A percentile compares a stretch with the other conserved stretches of the same genome.
Conservation (phyloP, 805 yeast species). For the Ogataea sp. region DNA sequence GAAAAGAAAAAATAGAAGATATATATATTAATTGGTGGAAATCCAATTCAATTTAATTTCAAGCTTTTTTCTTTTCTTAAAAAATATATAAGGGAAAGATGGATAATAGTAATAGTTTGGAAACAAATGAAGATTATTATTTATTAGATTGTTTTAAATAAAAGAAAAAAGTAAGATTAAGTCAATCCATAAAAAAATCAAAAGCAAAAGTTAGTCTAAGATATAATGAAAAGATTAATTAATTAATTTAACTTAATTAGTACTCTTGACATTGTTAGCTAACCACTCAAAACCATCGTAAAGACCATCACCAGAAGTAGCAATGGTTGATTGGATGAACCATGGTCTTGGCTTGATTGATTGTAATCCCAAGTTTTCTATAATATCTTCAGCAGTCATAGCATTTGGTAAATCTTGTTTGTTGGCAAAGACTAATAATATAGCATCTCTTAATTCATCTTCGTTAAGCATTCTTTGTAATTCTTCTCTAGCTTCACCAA, state of each 20-base stretch:
- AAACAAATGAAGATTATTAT: too few relatives aligned
- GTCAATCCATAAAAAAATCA: too few relatives aligned
- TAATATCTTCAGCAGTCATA: constrained; percentile 97
- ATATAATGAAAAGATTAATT: too few relatives aligned
- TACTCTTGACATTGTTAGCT: constrained; percentile 79
- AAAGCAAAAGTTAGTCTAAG: too few relatives aligned
- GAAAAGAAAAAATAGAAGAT: too few relatives aligned
- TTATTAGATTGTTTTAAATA: too few relatives aligned
- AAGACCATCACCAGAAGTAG: constrained; percentile 98
- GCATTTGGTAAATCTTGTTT: constrained; percentile 99
- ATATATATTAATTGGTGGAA: too few relatives aligned
- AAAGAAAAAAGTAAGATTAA: too few relatives aligned
- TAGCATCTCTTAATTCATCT: constrained; percentile 96
- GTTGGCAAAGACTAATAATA: constrained; percentile 92
- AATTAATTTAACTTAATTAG: constrained; percentile 21
- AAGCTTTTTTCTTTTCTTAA: too few relatives aligned
- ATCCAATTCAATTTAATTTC: too few relatives aligned
- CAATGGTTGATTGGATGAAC: constrained; percentile 99
- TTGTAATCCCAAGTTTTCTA: constrained; percentile 94
- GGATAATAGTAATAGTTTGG: too few relatives aligned
- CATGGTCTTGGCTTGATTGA: constrained; percentile 98
- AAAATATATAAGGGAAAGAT: too few relatives aligned
- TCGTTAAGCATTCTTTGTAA: constrained; percentile 97
- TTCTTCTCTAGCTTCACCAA: constrained; percentile 96
- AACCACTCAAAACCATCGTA: constrained; percentile 98